Evolutionary conservation across 306 rosid genomes (phyloP).

Genomic region (Rubus idaeus): DNA sequence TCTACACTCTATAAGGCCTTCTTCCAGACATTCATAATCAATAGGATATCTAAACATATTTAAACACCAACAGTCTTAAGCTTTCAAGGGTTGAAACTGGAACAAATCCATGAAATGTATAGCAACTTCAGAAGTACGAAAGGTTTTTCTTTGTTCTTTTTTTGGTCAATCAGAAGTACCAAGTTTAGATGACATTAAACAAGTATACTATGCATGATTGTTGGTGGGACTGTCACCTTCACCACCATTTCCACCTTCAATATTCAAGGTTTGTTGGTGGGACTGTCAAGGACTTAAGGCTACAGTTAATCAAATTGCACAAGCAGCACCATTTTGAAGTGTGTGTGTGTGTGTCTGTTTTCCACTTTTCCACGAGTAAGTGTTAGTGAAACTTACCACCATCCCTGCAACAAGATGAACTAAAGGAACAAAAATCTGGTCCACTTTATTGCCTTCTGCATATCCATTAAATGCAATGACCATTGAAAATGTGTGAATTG

Average conservation of each 20-base stretch:
- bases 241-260: not conserved
- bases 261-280: not conserved
- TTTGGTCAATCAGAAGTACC: too few species aligned
- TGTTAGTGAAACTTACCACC: conserved; percentile 55
- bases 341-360: not conserved
- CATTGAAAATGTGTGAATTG: conserved; percentile 95
- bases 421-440: conserved; percentile 70
- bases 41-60: not conserved
- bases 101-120: not conserved
- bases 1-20: not conserved
- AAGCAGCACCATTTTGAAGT: not conserved
- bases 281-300: not conserved
- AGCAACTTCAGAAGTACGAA: not conserved
- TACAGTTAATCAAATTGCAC: not conserved
- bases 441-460: conserved; percentile 77
- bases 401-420: conserved; percentile 75
- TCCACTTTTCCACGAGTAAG: not conserved
- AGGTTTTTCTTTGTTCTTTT: too few species aligned
- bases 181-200: not conserved
- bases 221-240: not conserved
- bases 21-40: not conserved
- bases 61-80: not conserved
- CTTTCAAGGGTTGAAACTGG: not conserved
- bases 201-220: not conserved
- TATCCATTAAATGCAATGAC: conserved; percentile 92